Base-by-base conservation (phyloP, 2,329 filamentous ascomycete species). In the Verticillium tricorpus region DNA sequence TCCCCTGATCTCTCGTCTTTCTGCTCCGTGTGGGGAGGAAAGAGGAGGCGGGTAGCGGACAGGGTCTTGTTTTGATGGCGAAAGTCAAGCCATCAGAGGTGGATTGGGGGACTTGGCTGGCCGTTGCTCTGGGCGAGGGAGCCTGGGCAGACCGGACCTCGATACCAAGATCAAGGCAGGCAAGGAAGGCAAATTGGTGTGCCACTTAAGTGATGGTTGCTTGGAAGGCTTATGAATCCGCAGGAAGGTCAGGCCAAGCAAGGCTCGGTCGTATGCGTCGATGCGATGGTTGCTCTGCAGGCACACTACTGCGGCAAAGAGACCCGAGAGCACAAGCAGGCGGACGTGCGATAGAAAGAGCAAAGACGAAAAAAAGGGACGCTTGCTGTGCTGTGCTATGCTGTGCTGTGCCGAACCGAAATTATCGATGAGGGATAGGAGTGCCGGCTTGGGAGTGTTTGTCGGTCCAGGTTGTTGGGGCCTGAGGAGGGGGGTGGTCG, bases 21-120 rank as follows among this genome's bases (percentile, higher is more conserved):
- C 45, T 25, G 45, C 45, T 22, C 45, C 45, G 19, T 52, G 45
- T 8, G 57, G 37, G 35, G 28, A 22, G 37, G 12, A 31, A 28
- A 34, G 57, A 40, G 39, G 37, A 19, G 37, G 35, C 37, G 39
- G 45, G 57, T 32, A 40, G 25, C 57, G 57, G 45, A n/a, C 57
- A 50, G 39, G 57, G 40, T 58, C 45, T 58, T 25, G 35, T 28
- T 58, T 39, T 50, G 35, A 19, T 19, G 57, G 57, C 57, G 25
- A 22, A 25, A 15, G 37, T 58, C 57, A 58, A 58, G 37, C 57
- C 57, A 58, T 58, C 57, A 50, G 57, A 17, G 37, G 55, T 50
- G 25, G 57, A 40, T 58, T 50, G 17, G 39, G 15, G 28, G 45
- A 50, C 45, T 52, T 52, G 45, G 45, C 45, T 52, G 45, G 57